These are phyloP conservation scores for Lactifluus subvellereus DNA, from an alignment of 768 basidiomycete genomes.

Conservation along the genomic window DNA sequence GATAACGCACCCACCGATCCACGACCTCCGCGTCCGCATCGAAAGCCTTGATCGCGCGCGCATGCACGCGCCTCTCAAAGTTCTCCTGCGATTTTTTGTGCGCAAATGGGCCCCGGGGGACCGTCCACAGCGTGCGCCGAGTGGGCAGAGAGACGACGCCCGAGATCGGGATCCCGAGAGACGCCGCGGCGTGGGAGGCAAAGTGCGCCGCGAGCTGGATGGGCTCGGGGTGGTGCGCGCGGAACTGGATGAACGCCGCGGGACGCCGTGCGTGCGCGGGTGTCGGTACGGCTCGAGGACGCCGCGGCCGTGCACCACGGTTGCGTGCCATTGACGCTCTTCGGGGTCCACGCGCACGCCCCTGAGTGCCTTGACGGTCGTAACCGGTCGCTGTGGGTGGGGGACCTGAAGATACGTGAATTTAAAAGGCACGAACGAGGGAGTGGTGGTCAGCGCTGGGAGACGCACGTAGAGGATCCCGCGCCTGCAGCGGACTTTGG, in stretches of 20 bases:
- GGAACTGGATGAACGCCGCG: slow-evolving; percentile 82
- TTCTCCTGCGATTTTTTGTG: slow-evolving; percentile 96
- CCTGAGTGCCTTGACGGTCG: slow-evolving; percentile 5
- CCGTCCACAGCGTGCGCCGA: slow-evolving; percentile 78
- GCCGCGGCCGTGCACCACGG: slow-evolving; percentile 57
- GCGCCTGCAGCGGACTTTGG: background rate
- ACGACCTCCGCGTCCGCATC: slow-evolving; percentile 79
- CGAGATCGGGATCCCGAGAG: slow-evolving; percentile 76
- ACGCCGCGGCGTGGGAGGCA: slow-evolving; percentile 74
- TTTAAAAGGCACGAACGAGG: too few species aligned
- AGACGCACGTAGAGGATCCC: slow-evolving; percentile 4
- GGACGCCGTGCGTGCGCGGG: slow-evolving; percentile 58
- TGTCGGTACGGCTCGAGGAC: slow-evolving; percentile 51
- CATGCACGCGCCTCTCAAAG: slow-evolving; percentile 80
- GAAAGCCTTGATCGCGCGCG: slow-evolving; percentile 84
- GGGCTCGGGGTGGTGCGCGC: slow-evolving; percentile 54
- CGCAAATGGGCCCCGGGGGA: slow-evolving; percentile 76
- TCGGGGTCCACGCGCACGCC: slow-evolving; percentile 21
- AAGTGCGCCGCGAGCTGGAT: slow-evolving; percentile 83
- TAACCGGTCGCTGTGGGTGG: background rate
- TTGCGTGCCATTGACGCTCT: slow-evolving; percentile 44
- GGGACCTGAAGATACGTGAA: background rate
- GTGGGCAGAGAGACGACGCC: slow-evolving; percentile 62
- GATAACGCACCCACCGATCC: slow-evolving; percentile 72
- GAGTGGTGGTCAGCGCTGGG: too few species aligned